Evolutionary conservation across 2,329 filamentous ascomycete genomes (phyloP), one percentile per base, ranked within the genome.

Genomic region (Aspergillus viridinutans): DNA sequence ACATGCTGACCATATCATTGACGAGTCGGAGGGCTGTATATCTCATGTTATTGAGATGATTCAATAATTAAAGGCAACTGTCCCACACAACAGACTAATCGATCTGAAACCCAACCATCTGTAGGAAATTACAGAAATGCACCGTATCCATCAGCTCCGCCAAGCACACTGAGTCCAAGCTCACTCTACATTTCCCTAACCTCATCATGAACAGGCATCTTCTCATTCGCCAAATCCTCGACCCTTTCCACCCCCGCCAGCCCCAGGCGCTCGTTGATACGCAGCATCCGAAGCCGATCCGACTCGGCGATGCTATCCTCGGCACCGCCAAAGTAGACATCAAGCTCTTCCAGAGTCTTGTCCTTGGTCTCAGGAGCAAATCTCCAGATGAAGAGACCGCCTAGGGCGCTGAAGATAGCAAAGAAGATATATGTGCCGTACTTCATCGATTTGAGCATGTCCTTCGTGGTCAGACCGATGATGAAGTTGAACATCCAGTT

Each of bases 261-360:
- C 0, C 88, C 88, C 59, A 91, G 85, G 64, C 90, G 87, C 32
- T 77, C 75, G 69, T 90, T 87, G 65, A 91, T 89, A 69, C 88
- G 84, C n/a, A 81, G 80, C 85, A 90, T 90, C 28, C 88, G 81
- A 72, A 88, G 85, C 50, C 72, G 62, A 60, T 75, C 70, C 29
- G 68, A 60, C 45, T 68, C 67, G 9, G 74, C 72, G 61, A 77
- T 70, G 54, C 70, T 64, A 0, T 65, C 60, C 47, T 53, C 55
- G 51, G 64, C 59, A 35, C 70, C 62, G 49, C 74, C 66, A 57
- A 76, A 73, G 67, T 70, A 67, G 54, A 86, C 78, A 63, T 90
- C 87, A 82, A 84, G 79, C 64, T 84, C 82, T 59, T 84, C 82
- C 1, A 83, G 72, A 1, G 76, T 79, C 21, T 66, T 67, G 40